Conservation (phyloP, 164 flowering plant species). For the Piper betle region DNA sequence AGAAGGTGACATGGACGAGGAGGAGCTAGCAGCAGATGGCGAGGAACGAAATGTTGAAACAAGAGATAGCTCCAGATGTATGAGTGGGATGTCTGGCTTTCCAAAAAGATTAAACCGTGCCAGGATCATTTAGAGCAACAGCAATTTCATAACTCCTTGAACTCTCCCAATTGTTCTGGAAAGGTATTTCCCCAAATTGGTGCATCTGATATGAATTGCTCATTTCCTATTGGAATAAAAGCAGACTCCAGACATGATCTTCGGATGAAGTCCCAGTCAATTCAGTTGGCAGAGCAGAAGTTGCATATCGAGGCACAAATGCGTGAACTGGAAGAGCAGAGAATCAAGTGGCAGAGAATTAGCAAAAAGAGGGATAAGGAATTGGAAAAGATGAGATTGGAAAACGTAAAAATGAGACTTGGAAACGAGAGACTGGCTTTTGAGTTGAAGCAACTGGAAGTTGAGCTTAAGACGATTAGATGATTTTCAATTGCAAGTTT, state of each 20-base stretch:
- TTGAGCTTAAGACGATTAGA: constrained; percentile 9
- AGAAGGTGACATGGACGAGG: constrained; percentile 43
- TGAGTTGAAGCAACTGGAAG: constrained; percentile 48
- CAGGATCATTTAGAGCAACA: constrained; percentile 22
- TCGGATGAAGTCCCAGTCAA: constrained; percentile 27
- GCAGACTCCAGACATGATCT: constrained; percentile 32
- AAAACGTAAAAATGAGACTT: constrained; percentile 65
- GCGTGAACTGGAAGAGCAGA: constrained; percentile 61
- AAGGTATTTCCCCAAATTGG: constrained; percentile 14
- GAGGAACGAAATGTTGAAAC: constrained; percentile 40
- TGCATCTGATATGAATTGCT: constrained; percentile 30
- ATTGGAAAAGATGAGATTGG: constrained; percentile 50
- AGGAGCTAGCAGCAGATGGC: constrained; percentile 38
- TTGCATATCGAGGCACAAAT: constrained; percentile 41
- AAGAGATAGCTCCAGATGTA: constrained; percentile 31
- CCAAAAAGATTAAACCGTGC: constrained; percentile 32
- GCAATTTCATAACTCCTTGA: constrained; percentile 18
- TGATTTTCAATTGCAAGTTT: background rate
- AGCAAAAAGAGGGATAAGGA: constrained; percentile 51
- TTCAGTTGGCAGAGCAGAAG: constrained; percentile 53
- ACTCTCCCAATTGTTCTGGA: constrained; percentile 22
- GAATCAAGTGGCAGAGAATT: constrained; percentile 57
- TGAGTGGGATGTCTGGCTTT: constrained; percentile 17
- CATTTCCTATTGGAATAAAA: constrained; percentile 24
- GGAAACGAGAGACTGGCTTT: constrained; percentile 55